Evolutionary conservation across 106 monocot genomes (phyloP).

Genomic region (Phalaenopsis equestris): DNA sequence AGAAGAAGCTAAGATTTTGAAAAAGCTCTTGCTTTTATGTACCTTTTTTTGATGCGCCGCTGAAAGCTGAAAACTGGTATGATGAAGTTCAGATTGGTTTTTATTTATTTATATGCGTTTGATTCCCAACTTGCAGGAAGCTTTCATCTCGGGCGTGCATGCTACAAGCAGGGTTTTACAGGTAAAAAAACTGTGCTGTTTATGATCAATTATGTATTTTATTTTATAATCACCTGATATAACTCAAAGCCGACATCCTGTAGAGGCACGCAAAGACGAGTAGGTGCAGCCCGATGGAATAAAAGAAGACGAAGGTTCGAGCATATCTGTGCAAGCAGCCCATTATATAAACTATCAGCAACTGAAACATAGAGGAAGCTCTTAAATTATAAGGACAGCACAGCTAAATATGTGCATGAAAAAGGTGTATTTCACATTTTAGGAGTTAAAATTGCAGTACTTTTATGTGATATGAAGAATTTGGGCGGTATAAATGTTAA

Average conservation of each 20-base stretch:
- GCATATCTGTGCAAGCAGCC: slow-evolving; percentile 51
- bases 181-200: background rate
- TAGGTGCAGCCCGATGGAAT: slow-evolving; percentile 91
- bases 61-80: background rate
- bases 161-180: background rate
- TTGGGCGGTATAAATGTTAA: no score
- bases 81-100: background rate
- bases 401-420: no score
- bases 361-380: no score
- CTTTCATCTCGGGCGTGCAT: background rate
- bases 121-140: background rate
- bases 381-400: no score
- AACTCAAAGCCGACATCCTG: slow-evolving; percentile 89
- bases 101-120: background rate
- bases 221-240: slow-evolving; percentile 46
- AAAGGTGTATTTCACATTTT: no score
- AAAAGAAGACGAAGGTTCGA: slow-evolving; percentile 91
- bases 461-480: no score
- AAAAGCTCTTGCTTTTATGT: no score
- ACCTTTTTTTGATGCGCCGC: background rate
- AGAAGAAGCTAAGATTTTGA: no score
- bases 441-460: no score
- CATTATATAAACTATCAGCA: no score
- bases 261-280: slow-evolving; percentile 95
- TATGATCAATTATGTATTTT: no score